Evolutionary conservation across 208 protist species (phyloP), one percentile per base, ranked within the genome.

Genomic region (Trypanosoma scelopori): DNA sequence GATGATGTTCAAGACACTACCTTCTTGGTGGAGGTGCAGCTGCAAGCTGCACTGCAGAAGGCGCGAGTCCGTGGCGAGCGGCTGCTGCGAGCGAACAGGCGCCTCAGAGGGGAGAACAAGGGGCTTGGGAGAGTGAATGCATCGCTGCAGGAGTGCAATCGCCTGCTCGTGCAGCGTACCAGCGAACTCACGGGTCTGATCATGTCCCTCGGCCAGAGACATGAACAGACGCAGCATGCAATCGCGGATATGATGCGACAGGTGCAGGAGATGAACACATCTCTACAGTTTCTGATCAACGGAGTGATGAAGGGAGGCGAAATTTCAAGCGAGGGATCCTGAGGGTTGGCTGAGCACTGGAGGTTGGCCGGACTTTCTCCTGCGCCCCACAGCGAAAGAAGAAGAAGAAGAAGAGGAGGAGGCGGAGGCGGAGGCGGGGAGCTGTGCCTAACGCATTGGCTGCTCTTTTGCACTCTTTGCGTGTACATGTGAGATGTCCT

Each of bases 141-240:
- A 11, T 18, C 42, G 1, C 42, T 72, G 25, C 3, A 39, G n/a
- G 66, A 64, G 42, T 58, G 37, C 20, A 64, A 64, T 49, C 48
- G 41, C 1, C 11, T 42, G 27, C 66, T 65, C 23, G 39, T 18
- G 16, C 27, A 50, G 0, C 30, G 55, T 0, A 53, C 47, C 35
- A 56, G 22, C 32, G 35, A 18, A 23, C 32, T 73, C 16, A 20
- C 13, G 20, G 43, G 47, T 6, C 12, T 58, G 13, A 27, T 65
- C 12, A n/a, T 43, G 39, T 42, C 56, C 12, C 39, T 71, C 13
- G n/a, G 16, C 18, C 18, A n/a, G 43, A 25, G 30, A 23, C 59
- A 66, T 5, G 42, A 61, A 16, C 27, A 61, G 30, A 27, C 43
- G 27, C 48, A 61, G n/a, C 22, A 37, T 20, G 35, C 30, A 1